Evolutionary conservation across 176 grass and related monocot species (phyloP), one percentile per base, ranked within the genome.

Genomic region (Carex scoparia): DNA sequence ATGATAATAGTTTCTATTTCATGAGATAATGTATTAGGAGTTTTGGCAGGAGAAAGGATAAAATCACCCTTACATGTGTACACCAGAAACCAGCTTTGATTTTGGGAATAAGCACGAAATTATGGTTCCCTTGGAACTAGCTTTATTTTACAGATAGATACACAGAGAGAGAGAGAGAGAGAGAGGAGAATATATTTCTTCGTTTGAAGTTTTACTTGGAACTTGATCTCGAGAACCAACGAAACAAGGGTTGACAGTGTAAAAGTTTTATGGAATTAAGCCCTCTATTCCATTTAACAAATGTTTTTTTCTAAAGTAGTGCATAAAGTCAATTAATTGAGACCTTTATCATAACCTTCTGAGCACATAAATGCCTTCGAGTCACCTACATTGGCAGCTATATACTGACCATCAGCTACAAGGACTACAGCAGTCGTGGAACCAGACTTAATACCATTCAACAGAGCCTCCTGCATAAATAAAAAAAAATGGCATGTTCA

Each of bases 281-380:
- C 74, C 51, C 51, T 33, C 33, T 32, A 12, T 77, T 77, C 4
- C 12, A 77, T 55, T 77, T 77, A 30, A 56, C 13, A 51, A 18
- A 15, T 14, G 0, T 55, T 12, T 32, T n/a, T n/a, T 1, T 14
- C 11, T 54, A 30, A 77, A 48, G 15, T 56, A 78, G 51, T 56
- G 10, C 30, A 9, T 57, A 33, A 23, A 14, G 27, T 14, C 1
- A 57, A 23, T 15, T 48, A 79, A 79, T 35, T 3, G 48, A 16
- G 30, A 83, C 61, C 60, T 28, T 65, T 82, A 60, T 48, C 48
- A 32, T 86, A 79, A 57, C 82, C 87, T 90, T 94, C 76, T 81
- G 96, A 89, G 85, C 95, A 98, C 70, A 95, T 90, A 88, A 98
- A 88, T 59, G 91, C 93, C 86, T 95, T 98, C 48, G 95, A 95